Conservation (phyloP, 768 basidiomycete species). For the Suillus subalutaceus region DNA sequence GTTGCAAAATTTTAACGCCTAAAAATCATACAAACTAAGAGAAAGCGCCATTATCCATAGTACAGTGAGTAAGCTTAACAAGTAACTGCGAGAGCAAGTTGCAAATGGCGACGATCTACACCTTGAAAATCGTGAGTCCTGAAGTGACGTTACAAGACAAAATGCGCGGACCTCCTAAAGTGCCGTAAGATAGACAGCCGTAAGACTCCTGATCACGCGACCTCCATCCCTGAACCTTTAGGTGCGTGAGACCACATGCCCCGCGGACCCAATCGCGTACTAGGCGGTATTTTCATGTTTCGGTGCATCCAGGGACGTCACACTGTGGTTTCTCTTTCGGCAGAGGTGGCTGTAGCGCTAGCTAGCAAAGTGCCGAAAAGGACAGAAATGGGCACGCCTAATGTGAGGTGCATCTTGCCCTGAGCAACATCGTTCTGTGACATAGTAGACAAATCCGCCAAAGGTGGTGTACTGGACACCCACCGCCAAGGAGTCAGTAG, state of each 20-base stretch:
- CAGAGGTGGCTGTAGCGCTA: constrained; percentile 17
- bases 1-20: too few relatives aligned
- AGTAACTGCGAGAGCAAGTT: background rate
- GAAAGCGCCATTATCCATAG: background rate
- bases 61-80: background rate
- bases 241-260: constrained; percentile 66
- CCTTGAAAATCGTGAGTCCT: background rate
- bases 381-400: constrained; percentile 52
- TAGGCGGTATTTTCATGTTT: constrained; percentile 62
- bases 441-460: constrained; percentile 7
- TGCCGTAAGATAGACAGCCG: background rate
- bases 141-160: background rate
- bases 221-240: constrained; percentile 33
- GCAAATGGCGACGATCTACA: background rate
- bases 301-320: constrained; percentile 59
- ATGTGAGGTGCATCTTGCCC: constrained; percentile 46
- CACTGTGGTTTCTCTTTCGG: constrained; percentile 37
- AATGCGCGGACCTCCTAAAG: background rate
- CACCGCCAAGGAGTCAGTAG: constrained; percentile 69
- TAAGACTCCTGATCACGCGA: background rate
- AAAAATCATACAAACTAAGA: background rate
- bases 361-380: constrained; percentile 19
- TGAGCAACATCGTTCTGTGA: constrained; percentile 7
- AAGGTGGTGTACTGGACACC: constrained; percentile 57
- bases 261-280: constrained; percentile 63